Conservation (phyloP, 1,284 basidiomycete species). For the Marasmius fiardii region DNA sequence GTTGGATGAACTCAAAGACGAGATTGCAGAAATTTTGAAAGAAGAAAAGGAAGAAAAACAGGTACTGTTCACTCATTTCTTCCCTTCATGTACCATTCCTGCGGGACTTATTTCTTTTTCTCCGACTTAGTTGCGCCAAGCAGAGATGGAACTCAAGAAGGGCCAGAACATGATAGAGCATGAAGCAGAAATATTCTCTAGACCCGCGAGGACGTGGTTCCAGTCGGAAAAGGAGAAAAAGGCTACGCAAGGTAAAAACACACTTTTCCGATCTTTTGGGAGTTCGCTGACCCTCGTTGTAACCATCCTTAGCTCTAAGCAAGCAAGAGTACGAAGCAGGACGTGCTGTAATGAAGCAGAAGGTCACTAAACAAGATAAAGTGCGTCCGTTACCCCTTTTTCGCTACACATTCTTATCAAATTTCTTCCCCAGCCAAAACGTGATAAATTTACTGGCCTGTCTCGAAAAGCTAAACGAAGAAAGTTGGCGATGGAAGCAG, state of each 20-base stretch:
- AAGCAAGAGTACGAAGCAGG: slow-evolving; percentile 70
- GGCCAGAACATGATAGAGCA: slow-evolving; percentile 96
- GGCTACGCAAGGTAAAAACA: slow-evolving; percentile 66
- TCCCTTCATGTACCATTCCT: slow-evolving; percentile 5
- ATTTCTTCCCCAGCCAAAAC: slow-evolving; percentile 56
- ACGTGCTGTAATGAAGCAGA: slow-evolving; percentile 27
- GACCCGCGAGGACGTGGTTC: slow-evolving; percentile 98
- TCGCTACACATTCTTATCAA: slow-evolving; percentile 6
- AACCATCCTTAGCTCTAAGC: slow-evolving; percentile 52
- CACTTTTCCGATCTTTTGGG: slow-evolving; percentile 4
- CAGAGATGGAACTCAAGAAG: slow-evolving; percentile 96
- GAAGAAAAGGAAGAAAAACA: slow-evolving; percentile 98
- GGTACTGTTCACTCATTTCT: slow-evolving; percentile 35
- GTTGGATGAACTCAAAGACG: slow-evolving; percentile 72
- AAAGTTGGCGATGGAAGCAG: slow-evolving; percentile 82
- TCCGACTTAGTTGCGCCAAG: slow-evolving; percentile 64
- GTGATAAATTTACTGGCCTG: slow-evolving; percentile 82
- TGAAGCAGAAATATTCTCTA: slow-evolving; percentile 89
- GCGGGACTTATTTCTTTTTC: slow-evolving; percentile 8
- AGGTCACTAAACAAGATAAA: slow-evolving; percentile 38
- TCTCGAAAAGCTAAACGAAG: slow-evolving; percentile 82
- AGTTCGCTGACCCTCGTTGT: slow-evolving; percentile 6
- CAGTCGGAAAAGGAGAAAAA: slow-evolving; percentile 86
- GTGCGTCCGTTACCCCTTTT: not conserved
- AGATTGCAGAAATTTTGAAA: slow-evolving; percentile 79